Evolutionary conservation across 148 eudicot genomes (phyloP).

Genomic region (Amaranthus cruentus): DNA sequence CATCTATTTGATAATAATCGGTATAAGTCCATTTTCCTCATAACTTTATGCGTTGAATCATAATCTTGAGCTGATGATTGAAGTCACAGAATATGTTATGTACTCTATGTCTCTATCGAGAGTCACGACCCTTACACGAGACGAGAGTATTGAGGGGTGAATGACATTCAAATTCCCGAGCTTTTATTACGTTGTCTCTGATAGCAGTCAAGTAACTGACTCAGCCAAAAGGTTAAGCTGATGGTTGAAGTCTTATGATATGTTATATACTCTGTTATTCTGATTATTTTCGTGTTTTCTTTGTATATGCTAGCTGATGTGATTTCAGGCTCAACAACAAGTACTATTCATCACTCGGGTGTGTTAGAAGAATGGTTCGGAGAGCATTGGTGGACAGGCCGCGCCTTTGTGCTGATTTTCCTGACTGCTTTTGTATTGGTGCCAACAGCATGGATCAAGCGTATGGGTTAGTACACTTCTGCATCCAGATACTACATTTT

Average conservation of each 20-base stretch:
- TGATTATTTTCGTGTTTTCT: conserved; percentile 1
- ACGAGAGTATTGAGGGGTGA: too few species aligned
- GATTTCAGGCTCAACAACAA: conserved; percentile 65
- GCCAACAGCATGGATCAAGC: conserved; percentile 63
- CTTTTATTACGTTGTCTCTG: too few species aligned
- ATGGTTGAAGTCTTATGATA: too few species aligned
- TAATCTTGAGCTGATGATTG: background rate
- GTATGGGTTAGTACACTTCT: conserved; percentile 56
- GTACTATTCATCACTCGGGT: conserved; percentile 67
- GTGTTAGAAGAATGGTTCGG: conserved; percentile 77
- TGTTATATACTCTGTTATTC: too few species aligned
- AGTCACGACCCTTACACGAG: too few species aligned
- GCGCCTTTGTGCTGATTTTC: conserved; percentile 50
- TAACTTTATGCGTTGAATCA: background rate
- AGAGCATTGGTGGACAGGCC: conserved; percentile 57
- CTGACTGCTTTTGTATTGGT: conserved; percentile 47
- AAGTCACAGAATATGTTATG: too few species aligned
- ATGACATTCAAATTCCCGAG: too few species aligned
- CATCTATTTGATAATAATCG: conserved; percentile 80
- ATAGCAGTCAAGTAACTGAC: too few species aligned
- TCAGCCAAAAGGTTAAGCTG: too few species aligned
- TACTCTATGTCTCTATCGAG: too few species aligned
- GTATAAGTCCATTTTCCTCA: conserved; percentile 24
- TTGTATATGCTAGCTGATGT: conserved; percentile 51
- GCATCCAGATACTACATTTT: background rate